Evolutionary conservation across 1,139 yeast species (phyloP).

Genomic region (Candida frijolesensis): DNA sequence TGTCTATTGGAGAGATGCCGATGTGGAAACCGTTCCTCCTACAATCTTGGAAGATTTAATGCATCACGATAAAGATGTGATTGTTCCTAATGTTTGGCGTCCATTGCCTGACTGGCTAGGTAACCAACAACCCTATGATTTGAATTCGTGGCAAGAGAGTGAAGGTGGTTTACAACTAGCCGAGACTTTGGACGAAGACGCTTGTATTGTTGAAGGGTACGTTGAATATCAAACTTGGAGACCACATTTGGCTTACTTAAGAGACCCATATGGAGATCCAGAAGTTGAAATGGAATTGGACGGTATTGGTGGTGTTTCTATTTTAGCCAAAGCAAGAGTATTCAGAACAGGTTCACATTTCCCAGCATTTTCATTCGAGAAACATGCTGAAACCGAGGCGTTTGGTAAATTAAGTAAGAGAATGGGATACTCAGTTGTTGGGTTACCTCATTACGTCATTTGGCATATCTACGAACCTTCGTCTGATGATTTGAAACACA

Average conservation of each 20-base stretch:
- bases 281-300: slow-evolving; percentile 86
- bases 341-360: slow-evolving; percentile 82
- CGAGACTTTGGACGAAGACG: slow-evolving; percentile 76
- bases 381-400: slow-evolving; percentile 93
- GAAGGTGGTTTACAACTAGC: slow-evolving; percentile 84
- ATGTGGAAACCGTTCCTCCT: slow-evolving; percentile 54
- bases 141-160: slow-evolving; percentile 89
- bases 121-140: slow-evolving; percentile 85
- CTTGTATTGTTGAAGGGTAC: slow-evolving; percentile 89
- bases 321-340: slow-evolving; percentile 76
- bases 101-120: slow-evolving; percentile 91
- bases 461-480: slow-evolving; percentile 95
- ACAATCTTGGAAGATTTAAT: slow-evolving; percentile 54
- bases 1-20: slow-evolving; percentile 61
- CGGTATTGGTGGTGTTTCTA: slow-evolving; percentile 91
- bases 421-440: slow-evolving; percentile 82
- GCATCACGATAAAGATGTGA: slow-evolving; percentile 56
- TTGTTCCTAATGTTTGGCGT: slow-evolving; percentile 89
- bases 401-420: slow-evolving; percentile 82
- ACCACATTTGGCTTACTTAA: slow-evolving; percentile 82
- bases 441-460: slow-evolving; percentile 85
- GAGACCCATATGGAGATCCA: slow-evolving; percentile 86
- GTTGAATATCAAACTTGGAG: slow-evolving; percentile 94
- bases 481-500: slow-evolving; percentile 81
- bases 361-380: slow-evolving; percentile 88